Base-by-base conservation (phyloP, 352 stramenopile genomes). In the Globisporangium perplexum region DNA sequence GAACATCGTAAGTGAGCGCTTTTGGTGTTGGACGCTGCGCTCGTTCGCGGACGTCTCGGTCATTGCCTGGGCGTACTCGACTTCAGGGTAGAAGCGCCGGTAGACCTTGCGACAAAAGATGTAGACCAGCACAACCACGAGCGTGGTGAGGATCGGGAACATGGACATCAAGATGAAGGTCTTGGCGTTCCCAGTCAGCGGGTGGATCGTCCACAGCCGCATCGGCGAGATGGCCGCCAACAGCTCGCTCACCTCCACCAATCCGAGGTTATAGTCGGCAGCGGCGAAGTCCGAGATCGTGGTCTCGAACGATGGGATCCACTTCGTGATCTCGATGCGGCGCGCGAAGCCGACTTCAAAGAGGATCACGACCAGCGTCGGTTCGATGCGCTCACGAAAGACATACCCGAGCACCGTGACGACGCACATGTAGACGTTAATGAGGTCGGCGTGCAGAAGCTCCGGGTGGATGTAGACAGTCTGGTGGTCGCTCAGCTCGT, bases 351-450 rank as follows among this genome's bases (percentile, higher is more conserved):
- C 59, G 20, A 74, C 31, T 26, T 70, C 55, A 31, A 72, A 77
- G 0, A 55, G 53, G 10, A 48, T 15, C 39, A 74, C 59, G 4
- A 63, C 59, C 4, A 75, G 15, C 4, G 70, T 23, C 7, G 69
- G 66, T 26, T 79, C 69, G 12, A 79, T 50, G 1, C 62, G 64
- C 14, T 71, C 59, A 2, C 52, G 52, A 18, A 51, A 33, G 0
- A 71, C 11, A 8, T 64, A 63, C 24, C 68, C 71, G 5, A 77
- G 39, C 0, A 68, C 12, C 1, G 53, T 54, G 4, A 59, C 57
- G 2, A 60, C 11, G 11, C 66, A 66, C 47, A 79, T 33, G 26
- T 72, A 79, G 6, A 79, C 10, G 0, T 62, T 57, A 1, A 83
- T 15, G 11, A 83, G 22, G 45, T 80, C 72, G 0, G 66, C 62